A percentile compares a stretch with the other conserved stretches of the same genome.
phyloP scores from a whole-genome alignment of 148 eudicot genomes.

The Vaccinium corymbosum region DNA sequence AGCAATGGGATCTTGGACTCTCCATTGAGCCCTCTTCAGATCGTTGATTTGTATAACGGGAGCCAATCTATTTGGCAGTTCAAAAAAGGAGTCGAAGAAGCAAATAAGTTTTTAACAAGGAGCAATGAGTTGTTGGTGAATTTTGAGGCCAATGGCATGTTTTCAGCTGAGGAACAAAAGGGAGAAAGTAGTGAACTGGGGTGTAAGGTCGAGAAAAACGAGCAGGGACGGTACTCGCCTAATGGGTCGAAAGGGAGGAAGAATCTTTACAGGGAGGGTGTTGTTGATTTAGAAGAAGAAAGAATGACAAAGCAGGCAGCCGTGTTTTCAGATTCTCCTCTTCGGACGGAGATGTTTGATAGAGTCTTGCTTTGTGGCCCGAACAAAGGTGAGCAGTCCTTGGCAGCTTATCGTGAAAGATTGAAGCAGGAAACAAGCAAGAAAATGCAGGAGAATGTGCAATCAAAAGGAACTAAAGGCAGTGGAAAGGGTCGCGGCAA shows the following conservation, averaged over 20 bases:
- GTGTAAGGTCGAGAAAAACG: conserved; percentile 19
- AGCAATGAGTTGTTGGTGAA: conserved; percentile 24
- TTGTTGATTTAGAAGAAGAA: conserved; percentile 35
- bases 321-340: conserved; percentile 41
- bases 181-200: conserved; percentile 8
- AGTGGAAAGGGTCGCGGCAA: conserved; percentile 43
- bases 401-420: conserved; percentile 37
- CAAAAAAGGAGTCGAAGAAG: conserved; percentile 53
- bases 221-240: conserved; percentile 16
- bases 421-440: conserved; percentile 36
- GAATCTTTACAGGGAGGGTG: conserved; percentile 30
- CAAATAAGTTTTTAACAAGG: conserved; percentile 51
- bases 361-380: conserved; percentile 44
- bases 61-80: conserved; percentile 47
- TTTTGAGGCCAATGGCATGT: conserved; percentile 17
- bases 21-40: conserved; percentile 29
- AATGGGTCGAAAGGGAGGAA: conserved; percentile 40
- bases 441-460: conserved; percentile 27
- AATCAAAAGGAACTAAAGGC: conserved; percentile 23
- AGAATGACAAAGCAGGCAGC: conserved; percentile 61
- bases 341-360: conserved; percentile 59
- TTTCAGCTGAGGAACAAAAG: conserved; percentile 7
- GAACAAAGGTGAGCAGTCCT: conserved; percentile 36
- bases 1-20: conserved; percentile 34
- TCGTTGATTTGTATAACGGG: conserved; percentile 29